Evolutionary conservation across 495 filamentous ascomycete genomes (phyloP), one percentile per base, ranked within the genome.

Genomic region (Thermothielavioides terrestris): DNA sequence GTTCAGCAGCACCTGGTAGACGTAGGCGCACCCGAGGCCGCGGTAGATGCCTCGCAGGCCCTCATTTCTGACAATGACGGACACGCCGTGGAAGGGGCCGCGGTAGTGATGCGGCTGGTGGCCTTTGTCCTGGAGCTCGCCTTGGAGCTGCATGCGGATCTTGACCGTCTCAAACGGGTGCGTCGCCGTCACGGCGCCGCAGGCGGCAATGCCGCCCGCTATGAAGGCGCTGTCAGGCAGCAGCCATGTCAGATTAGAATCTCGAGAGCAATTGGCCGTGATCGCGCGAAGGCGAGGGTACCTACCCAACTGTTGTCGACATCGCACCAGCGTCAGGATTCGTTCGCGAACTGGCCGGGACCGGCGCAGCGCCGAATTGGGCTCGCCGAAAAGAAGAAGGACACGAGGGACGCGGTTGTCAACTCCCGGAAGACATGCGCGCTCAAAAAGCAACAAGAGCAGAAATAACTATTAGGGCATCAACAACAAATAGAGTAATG

Each of bases 101-200:
- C 78, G 81, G 72, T 99, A 99, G 66, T 91, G 77, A 59, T 86
- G 83, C 48, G 83, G 82, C 37, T 89, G 86, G 51, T 88, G 82
- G 49, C 78, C 74, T 64, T 92, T 95, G 20, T 81, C 71, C 59
- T 96, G 88, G 46, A 99, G 77, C 73, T 99, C 92, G 64, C 92
- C 92, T 65, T 99, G 92, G 42, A 99, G 72, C 77, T 99, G 92
- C 73, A 98, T 78, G 56, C 91, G 87, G 64, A 97, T 99, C 80
- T 99, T 99, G 50, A 97, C 89, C 6, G 92, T 97, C 70, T 99
- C 92, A 73, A 97, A 96, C 52, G 89, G 88, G 68, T 99, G 92
- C 32, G 92, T 99, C 39, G 94, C 91, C 4, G 92, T 97, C 43
- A 99, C 94, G 45, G 92, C 92, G 55, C 92, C 92, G 69, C 89